Evolutionary conservation across 177 flowering plant species (phyloP), one percentile per base, ranked within the genome.

Genomic region (Vitis hybrid): DNA sequence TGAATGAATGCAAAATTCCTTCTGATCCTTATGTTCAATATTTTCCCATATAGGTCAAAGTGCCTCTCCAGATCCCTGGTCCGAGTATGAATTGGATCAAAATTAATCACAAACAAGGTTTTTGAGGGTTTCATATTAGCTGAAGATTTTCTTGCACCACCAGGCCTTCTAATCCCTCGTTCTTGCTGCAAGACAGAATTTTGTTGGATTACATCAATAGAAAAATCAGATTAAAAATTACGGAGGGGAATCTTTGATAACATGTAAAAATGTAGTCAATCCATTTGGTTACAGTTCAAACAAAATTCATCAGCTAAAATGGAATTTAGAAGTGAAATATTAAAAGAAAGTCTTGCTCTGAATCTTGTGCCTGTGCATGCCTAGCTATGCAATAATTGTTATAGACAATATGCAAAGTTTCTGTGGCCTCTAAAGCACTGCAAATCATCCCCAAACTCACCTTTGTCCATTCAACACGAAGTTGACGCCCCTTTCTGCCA

Each of bases 381-480:
- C 45, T 39, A 39, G 45, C 0, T 39, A 39, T 39, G 45, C 45
- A 39, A 39, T 39, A 39, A 39, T 39, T 39, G 45, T 39, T 39
- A 7, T 39, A 39, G 45, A 39, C 45, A 39, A 39, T 39, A 39
- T 39, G 8, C 45, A 39, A 39, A 39, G 45, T 6, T 34, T 34
- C 45, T 7, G 4, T 39, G 45, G 45, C 8, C 45, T 39, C 7
- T 7, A 39, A 39, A 4, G 45, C 9, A 60, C 4, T 7, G 4
- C 8, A 20, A 53, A 10, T 53, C 16, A 29, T 13, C 22, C 4
- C 56, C 16, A 51, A 65, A 1, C 68, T 49, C 63, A 88, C 92
- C 92, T 85, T 86, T 12, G 85, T 85, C 92, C 92, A 88, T 71
- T 88, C 92, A 73, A 88, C 86, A 64, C 90, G 89, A 67, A 88